Evolutionary conservation across 164 flowering plant genomes (phyloP), one percentile per base, ranked within the genome.

Genomic region (Magnolia changhungtana): DNA sequence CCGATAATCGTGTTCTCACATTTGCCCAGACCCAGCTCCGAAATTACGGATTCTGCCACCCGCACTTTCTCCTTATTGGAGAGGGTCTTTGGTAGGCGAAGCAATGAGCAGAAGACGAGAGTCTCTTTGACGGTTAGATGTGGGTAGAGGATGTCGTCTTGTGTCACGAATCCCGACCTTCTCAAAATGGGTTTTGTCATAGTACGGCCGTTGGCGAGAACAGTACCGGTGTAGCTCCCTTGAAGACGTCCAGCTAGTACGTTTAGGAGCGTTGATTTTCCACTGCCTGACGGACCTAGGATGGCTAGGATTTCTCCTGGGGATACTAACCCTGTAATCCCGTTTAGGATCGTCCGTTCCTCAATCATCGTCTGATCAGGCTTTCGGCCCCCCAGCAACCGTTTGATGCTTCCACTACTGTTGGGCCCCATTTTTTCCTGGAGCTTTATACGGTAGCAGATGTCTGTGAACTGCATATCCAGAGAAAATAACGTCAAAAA

Each of bases 201-300:
- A 63, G 77, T 81, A 8, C 67, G 64, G 74, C 78, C 82, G 83
- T 94, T 94, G 18, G 87, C 89, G 18, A 88, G 87, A 29, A 94
- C 76, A 2, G 90, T 63, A 63, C 97, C 97, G 73, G 91, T 86
- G 78, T 85, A 66, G n/a, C 73, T 79, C 1, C 85, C 86, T 7
- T 78, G 88, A 70, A 90, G 83, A 45, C 97, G 78, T 0, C 98
- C 97, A 0, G 94, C 93, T 0, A 94, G 84, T 0, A 91, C 91
- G 76, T 85, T 90, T 2, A 94, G 86, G 8, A 94, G 90, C 45
- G 98, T 94, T 3, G 98, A 91, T 83, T 94, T 94, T 0, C 98
- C 98, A 70, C 98, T 90, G 7, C 98, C 98, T 0, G 98, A 94
- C 0, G 98, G 98, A 5, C 98, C 98, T 0, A 94, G 92, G 11